These are phyloP conservation scores for Hypholoma sublateritium DNA, from an alignment of 768 basidiomycete genomes.

Conservation along the genomic window DNA sequence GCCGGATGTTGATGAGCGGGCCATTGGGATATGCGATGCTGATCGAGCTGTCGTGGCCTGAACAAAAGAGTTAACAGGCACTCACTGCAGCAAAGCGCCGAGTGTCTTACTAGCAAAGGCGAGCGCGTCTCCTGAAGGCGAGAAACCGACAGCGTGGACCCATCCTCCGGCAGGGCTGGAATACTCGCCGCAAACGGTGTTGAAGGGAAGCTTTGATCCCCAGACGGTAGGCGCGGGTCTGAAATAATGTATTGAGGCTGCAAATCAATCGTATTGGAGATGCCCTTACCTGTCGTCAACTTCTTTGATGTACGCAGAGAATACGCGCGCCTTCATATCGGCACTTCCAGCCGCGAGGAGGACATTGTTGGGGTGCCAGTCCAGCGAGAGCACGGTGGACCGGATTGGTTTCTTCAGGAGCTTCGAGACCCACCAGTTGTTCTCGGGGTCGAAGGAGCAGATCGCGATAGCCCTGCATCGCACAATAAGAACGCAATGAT, in stretches of 20 bases:
- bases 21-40: constrained; percentile 89
- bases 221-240: constrained; percentile 90
- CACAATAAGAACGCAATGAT: no score
- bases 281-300: constrained; percentile 79
- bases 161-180: constrained; percentile 88
- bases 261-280: not conserved
- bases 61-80: not conserved
- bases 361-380: constrained; percentile 99
- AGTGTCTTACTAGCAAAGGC: constrained; percentile 82
- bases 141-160: constrained; percentile 96
- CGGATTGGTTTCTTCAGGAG: constrained; percentile 97
- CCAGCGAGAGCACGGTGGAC: constrained; percentile 89
- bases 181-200: constrained; percentile 96
- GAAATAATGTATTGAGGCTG: not conserved
- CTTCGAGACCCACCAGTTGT: constrained; percentile 99
- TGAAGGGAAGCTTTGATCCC: constrained; percentile 99
- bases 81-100: not conserved
- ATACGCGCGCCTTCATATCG: constrained; percentile 96
- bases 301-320: constrained; percentile 98
- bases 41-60: constrained; percentile 95
- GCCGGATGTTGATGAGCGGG: constrained; percentile 70
- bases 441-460: constrained; percentile 96
- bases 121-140: constrained; percentile 91
- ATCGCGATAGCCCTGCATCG: constrained; percentile 80
- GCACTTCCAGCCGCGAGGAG: constrained; percentile 96